A percentile compares a stretch with the other conserved stretches of the same genome.
phyloP scores from a whole-genome alignment of 176 grass and related monocot species.

The Elymus sibiricus region DNA sequence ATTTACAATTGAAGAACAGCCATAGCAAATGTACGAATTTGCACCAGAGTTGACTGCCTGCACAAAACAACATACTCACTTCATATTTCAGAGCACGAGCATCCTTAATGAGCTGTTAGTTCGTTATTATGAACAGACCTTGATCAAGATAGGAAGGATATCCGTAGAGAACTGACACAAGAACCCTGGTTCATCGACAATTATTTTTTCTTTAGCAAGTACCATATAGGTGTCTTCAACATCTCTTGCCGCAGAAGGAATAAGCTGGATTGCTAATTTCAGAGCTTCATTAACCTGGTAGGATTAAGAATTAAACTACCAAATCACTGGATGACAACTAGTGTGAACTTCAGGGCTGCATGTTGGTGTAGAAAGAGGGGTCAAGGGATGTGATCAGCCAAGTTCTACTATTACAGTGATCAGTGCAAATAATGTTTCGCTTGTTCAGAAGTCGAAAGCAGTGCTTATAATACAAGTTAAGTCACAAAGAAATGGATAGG shows the following conservation, averaged over 20 bases:
- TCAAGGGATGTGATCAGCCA: neutral
- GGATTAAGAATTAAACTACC: constrained; percentile 15
- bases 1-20: constrained; percentile 77
- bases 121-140: constrained; percentile 62
- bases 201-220: constrained; percentile 80
- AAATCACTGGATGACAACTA: constrained; percentile 1
- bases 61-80: constrained; percentile 33
- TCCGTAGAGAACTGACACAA: constrained; percentile 82
- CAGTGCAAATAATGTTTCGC: neutral
- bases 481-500: neutral
- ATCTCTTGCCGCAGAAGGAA: constrained; percentile 66
- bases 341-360: neutral
- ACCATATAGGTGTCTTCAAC: constrained; percentile 52
- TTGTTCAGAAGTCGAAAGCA: neutral
- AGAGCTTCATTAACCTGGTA: constrained; percentile 81
- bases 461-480: neutral
- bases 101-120: constrained; percentile 5
- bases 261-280: constrained; percentile 85
- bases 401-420: neutral
- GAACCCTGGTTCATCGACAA: constrained; percentile 73
- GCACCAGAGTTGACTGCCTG: constrained; percentile 91
- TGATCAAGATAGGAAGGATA: constrained; percentile 83
- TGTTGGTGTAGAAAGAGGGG: neutral
- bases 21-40: constrained; percentile 79
- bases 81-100: constrained; percentile 29